Evolutionary conservation across 2,329 filamentous ascomycete genomes (phyloP), one percentile per base, ranked within the genome.

Genomic region (Bipolaris sorokiniana): DNA sequence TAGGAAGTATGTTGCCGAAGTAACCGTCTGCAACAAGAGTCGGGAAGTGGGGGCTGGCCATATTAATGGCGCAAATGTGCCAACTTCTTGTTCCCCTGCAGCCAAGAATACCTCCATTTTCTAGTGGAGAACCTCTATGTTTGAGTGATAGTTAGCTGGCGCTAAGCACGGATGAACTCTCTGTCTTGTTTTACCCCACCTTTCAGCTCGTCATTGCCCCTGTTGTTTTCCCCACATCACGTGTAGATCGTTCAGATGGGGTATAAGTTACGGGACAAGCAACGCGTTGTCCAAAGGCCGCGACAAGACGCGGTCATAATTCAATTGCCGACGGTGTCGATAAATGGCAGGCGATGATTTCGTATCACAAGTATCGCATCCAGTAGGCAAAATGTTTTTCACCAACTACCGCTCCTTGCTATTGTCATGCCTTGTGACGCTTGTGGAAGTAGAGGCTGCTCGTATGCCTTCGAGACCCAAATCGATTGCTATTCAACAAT

Each of bases 301-400:
- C 15, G 23, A 33, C 20, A 38, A n/a, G 16, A 15, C 1, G 5
- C 28, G 15, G 34, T 5, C 41, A 5, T 41, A 3, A 13, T 23
- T 55, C 53, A 26, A 48, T 55, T 37, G 48, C 53, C 47, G 48
- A 44, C 26, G 18, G 16, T 5, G 7, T 15, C 16, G 44, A 51
- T 55, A 55, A 51, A 37, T 11, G 0, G 7, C 15, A 20, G n/a
- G 22, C 3, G 3, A 10, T 44, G 3, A 31, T 15, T 26, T 16
- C 7, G 9, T 3, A 7, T 7, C n/a, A 51, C 1, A 13, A 3
- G 22, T 10, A 15, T 31, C 20, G 16, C 20, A 36, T 33, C 38
- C 5, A 31, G 26, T 9, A 16, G n/a, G 7, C 18, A 51, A 40
- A 1, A 55, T 55, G 48, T 4, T 41, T 3, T 48, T 26, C n/a